A percentile compares a stretch with the other conserved stretches of the same genome.
Evolutionary conservation across 306 rosid genomes (phyloP).

Genomic region (Malus sylvestris): DNA sequence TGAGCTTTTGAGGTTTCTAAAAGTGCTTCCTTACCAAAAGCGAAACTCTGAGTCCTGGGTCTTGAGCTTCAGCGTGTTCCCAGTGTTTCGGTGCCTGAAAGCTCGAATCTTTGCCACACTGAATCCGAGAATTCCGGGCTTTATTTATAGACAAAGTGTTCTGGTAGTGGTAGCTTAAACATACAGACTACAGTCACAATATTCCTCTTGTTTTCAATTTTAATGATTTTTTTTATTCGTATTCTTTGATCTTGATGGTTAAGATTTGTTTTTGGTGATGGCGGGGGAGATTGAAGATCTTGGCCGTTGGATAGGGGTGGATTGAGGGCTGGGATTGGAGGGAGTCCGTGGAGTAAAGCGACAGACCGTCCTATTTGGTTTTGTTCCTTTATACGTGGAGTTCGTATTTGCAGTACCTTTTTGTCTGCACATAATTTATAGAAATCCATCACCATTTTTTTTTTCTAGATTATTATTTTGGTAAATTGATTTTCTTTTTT

Average conservation of each 20-base stretch:
- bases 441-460: not conserved
- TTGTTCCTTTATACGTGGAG: not conserved
- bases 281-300: not conserved
- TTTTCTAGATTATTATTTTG: not conserved
- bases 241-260: not conserved
- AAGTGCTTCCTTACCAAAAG: not conserved
- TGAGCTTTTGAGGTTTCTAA: not conserved
- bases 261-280: not conserved
- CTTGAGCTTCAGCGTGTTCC: not conserved
- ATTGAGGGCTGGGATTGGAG: slow-evolving; percentile 6
- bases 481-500: not conserved
- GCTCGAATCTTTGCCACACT: slow-evolving; percentile 1
- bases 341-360: slow-evolving; percentile 19
- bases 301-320: slow-evolving; percentile 14
- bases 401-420: not conserved
- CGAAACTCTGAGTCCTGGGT: not conserved
- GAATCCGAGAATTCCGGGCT: not conserved
- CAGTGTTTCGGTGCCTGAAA: not conserved
- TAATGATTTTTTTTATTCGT: not conserved
- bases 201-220: not conserved
- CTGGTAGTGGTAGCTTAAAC: not conserved
- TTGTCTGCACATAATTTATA: not conserved
- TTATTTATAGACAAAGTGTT: not conserved
- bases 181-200: not conserved
- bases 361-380: slow-evolving; percentile 1